A percentile compares a stretch with the other conserved stretches of the same genome.
phyloP scores from a whole-genome alignment of 2,329 filamentous ascomycete species.

The Aspergillus fructus region DNA sequence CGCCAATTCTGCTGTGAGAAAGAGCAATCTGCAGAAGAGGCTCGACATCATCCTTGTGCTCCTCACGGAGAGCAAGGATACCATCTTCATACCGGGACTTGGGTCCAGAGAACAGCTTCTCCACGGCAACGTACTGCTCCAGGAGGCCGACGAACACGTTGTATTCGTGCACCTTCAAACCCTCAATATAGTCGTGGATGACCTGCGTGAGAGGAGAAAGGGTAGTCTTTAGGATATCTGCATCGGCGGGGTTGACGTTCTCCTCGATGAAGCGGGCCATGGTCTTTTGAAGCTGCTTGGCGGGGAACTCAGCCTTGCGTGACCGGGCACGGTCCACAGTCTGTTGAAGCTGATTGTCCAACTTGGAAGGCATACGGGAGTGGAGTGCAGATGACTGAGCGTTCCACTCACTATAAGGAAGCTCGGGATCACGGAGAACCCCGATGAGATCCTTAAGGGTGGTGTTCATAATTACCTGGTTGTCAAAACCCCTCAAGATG shows the following conservation, averaged over 20 bases:
- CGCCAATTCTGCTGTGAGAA: conserved; percentile 86
- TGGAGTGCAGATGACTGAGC: conserved; percentile 96
- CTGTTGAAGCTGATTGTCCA: conserved; percentile 77
- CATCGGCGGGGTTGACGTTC: conserved; percentile 71
- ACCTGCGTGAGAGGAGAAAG: conserved; percentile 76
- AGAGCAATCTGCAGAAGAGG: conserved; percentile 86
- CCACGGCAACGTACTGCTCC: conserved; percentile 76
- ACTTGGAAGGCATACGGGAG: conserved; percentile 92
- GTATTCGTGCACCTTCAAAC: conserved; percentile 88
- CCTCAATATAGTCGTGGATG: conserved; percentile 77
- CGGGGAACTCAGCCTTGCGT: conserved; percentile 83
- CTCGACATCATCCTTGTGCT: conserved; percentile 88
- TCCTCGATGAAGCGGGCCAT: conserved; percentile 88
- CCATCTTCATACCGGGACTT: conserved; percentile 89
- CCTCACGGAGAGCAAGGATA: conserved; percentile 87
- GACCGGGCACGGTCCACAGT: conserved; percentile 80
- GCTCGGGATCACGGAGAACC: conserved; percentile 82
- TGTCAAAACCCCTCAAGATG: conserved; percentile 92
- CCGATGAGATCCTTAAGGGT: conserved; percentile 87
- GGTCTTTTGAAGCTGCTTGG: conserved; percentile 80
- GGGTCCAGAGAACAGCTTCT: conserved; percentile 82
- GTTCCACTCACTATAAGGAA: conserved; percentile 96
- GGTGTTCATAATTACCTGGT: conserved; percentile 89
- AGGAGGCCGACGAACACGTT: conserved; percentile 77
- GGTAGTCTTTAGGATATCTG: conserved; percentile 68